Percentiles rank a stretch among this genome's conserved stretches.
Evolutionary conservation across 345 rosid genomes (phyloP).

Genomic region (Salix dunnii): DNA sequence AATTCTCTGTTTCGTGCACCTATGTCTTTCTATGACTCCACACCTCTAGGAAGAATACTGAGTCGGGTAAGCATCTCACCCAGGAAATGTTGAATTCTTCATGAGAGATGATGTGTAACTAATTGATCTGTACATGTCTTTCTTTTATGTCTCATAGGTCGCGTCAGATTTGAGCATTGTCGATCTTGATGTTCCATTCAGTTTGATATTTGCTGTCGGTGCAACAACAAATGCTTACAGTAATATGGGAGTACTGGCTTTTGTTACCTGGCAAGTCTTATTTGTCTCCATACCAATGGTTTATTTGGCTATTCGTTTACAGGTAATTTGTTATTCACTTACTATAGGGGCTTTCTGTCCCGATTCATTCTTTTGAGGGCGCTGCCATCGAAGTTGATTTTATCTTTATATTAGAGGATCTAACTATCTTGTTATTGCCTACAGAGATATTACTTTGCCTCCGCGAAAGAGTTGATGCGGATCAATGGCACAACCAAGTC

Average conservation of each 20-base stretch:
- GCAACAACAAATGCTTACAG: slow-evolving; percentile 55
- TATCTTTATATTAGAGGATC: not conserved
- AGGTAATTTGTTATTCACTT: slow-evolving; percentile 41
- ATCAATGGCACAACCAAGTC: slow-evolving; percentile 92
- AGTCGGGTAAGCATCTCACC: slow-evolving; percentile 48
- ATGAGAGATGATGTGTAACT: not conserved
- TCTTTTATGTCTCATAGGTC: slow-evolving; percentile 35
- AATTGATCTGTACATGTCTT: not conserved
- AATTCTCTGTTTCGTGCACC: slow-evolving; percentile 75
- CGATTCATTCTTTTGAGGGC: not conserved
- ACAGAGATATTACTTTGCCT: slow-evolving; percentile 75
- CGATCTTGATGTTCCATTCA: slow-evolving; percentile 81
- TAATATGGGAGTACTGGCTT: slow-evolving; percentile 76
- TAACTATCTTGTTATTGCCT: not conserved
- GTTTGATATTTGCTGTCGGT: slow-evolving; percentile 57
- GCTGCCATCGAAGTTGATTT: no score
- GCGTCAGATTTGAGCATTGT: slow-evolving; percentile 85
- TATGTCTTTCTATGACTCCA: slow-evolving; percentile 88
- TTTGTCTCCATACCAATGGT: slow-evolving; percentile 73
- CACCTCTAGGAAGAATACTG: slow-evolving; percentile 81
- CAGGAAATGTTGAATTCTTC: not conserved
- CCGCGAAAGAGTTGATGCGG: slow-evolving; percentile 90
- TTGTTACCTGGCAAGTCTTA: slow-evolving; percentile 89
- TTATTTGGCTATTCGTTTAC: slow-evolving; percentile 60
- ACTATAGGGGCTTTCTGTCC: not conserved